phyloP scores from a whole-genome alignment of 495 filamentous ascomycete genomes.

The Penicillium steckii region DNA sequence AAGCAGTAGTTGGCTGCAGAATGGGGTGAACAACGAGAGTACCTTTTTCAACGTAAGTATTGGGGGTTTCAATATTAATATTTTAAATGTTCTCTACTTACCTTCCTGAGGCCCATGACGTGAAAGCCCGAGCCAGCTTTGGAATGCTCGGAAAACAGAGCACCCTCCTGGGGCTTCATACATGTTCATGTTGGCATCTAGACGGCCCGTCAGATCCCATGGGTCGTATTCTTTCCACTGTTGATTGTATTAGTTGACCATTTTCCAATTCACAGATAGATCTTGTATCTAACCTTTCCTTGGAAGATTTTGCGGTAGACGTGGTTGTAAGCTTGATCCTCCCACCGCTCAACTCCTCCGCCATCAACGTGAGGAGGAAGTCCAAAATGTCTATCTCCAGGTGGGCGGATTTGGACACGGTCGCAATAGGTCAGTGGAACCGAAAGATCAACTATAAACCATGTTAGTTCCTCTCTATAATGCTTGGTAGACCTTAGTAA shows the following conservation, averaged over 20 bases:
- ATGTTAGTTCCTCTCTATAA: too few species aligned
- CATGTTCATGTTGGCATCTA: slow-evolving; percentile 59
- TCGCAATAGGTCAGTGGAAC: slow-evolving; percentile 68
- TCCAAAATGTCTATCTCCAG: slow-evolving; percentile 64
- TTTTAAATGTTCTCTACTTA: background rate
- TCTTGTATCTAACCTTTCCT: slow-evolving; percentile 32
- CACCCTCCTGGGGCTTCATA: slow-evolving; percentile 71
- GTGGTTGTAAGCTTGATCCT: slow-evolving; percentile 62
- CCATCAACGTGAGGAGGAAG: slow-evolving; percentile 75
- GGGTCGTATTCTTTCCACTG: slow-evolving; percentile 70
- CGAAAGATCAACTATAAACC: background rate
- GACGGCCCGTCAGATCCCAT: slow-evolving; percentile 61
- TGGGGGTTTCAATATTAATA: too few species aligned
- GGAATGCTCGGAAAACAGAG: slow-evolving; percentile 72
- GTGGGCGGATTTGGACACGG: slow-evolving; percentile 60
- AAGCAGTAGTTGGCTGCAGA: slow-evolving; percentile 61
- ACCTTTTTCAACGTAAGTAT: background rate
- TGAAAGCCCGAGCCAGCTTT: slow-evolving; percentile 73
- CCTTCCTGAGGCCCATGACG: slow-evolving; percentile 59
- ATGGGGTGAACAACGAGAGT: slow-evolving; percentile 72
- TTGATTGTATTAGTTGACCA: background rate
- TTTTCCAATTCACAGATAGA: background rate
- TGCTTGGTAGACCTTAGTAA: too few species aligned
- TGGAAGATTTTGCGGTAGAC: slow-evolving; percentile 65
- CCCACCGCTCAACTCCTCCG: slow-evolving; percentile 75